Conservation (phyloP, 2,329 filamentous ascomycete species). For the Aureobasidium leucospermi region DNA sequence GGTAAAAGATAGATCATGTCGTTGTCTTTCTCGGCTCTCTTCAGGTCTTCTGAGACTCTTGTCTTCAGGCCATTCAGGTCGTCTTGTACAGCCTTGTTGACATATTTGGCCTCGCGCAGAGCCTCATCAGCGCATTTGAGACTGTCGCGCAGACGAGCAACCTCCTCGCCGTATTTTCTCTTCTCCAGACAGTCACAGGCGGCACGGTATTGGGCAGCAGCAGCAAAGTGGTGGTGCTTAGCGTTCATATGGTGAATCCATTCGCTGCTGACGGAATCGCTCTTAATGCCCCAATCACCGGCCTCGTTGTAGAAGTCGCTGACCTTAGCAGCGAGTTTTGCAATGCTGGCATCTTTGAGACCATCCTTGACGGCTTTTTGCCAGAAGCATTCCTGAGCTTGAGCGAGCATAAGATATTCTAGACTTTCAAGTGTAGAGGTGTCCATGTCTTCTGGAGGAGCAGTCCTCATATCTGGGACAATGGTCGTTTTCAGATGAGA, state of each 20-base stretch:
- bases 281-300: conserved; percentile 79
- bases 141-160: conserved; percentile 76
- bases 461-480: conserved; percentile 70
- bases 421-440: conserved; percentile 75
- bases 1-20: conserved; percentile 85
- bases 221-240: conserved; percentile 95
- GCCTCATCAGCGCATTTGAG: conserved; percentile 78
- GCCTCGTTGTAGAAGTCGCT: conserved; percentile 84
- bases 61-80: conserved; percentile 79
- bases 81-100: conserved; percentile 72
- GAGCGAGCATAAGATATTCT: conserved; percentile 75
- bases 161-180: conserved; percentile 89
- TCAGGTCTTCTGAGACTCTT: conserved; percentile 77
- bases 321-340: conserved; percentile 82
- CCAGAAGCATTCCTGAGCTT: conserved; percentile 98
- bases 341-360: conserved; percentile 85
- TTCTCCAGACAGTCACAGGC: conserved; percentile 90
- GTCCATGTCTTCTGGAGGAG: conserved; percentile 92
- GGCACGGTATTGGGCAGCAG: conserved; percentile 86
- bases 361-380: conserved; percentile 91
- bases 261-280: conserved; percentile 79
- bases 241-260: conserved; percentile 98
- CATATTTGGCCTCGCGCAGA: conserved; percentile 72
- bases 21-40: conserved; percentile 91
- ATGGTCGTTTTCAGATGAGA: conserved; percentile 68